phyloP scores from a whole-genome alignment of 768 basidiomycete species.

The Lactarius indigo region DNA sequence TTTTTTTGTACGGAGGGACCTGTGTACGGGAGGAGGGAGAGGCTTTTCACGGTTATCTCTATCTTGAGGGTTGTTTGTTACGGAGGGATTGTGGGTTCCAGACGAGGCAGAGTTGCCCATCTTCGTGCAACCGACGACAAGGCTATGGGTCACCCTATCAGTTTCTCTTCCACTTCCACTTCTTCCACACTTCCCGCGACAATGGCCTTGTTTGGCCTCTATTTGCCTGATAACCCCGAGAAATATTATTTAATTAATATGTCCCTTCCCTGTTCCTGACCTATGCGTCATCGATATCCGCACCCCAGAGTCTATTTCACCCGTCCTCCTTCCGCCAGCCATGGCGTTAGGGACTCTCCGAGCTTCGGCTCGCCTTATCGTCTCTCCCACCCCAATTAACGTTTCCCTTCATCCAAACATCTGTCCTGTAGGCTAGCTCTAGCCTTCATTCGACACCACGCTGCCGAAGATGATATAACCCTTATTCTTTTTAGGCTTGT shows the following conservation, averaged over 20 bases:
- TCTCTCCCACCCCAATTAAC: no score
- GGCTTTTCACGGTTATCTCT: slow-evolving; percentile 19
- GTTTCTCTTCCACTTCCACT: background rate
- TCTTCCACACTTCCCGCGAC: background rate
- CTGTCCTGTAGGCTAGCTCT: background rate
- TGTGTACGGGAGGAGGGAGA: slow-evolving; percentile 44
- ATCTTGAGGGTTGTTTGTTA: slow-evolving; percentile 17
- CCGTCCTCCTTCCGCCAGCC: background rate
- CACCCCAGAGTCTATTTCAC: slow-evolving; percentile 3
- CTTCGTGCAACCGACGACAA: slow-evolving; percentile 16
- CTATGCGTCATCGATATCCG: background rate
- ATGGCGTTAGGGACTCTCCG: background rate
- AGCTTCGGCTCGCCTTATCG: background rate
- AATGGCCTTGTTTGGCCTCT: slow-evolving; percentile 5
- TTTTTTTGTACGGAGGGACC: slow-evolving; percentile 64
- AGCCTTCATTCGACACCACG: no score
- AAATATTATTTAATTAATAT: background rate
- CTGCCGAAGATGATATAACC: background rate
- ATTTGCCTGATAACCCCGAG: background rate
- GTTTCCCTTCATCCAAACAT: background rate
- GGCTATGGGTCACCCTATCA: background rate
- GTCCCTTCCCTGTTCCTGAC: background rate
- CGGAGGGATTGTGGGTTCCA: slow-evolving; percentile 17
- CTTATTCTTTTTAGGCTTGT: background rate
- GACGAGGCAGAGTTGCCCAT: slow-evolving; percentile 24